Conservation (phyloP, 257 asterid species). For the Phtheirospermum japonicum region DNA sequence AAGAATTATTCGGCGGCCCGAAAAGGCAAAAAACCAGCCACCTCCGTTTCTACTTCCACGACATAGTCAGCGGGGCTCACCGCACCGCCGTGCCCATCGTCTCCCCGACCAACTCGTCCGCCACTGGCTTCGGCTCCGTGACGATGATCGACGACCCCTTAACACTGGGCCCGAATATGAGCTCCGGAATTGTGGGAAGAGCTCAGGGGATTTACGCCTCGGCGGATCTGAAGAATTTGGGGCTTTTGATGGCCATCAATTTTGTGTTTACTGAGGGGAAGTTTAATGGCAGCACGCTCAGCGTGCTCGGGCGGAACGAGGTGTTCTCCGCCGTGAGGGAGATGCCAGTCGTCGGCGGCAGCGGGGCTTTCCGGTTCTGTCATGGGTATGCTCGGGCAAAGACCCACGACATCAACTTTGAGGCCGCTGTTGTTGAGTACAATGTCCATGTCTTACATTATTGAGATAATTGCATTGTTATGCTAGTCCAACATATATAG, state of each 20-base stretch:
- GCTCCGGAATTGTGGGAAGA: not conserved
- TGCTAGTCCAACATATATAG: too few relatives aligned
- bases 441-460: not conserved
- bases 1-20: too few relatives aligned
- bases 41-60: not conserved
- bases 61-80: not conserved
- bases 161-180: not conserved
- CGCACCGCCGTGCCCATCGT: not conserved
- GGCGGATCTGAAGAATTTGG: not conserved
- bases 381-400: not conserved
- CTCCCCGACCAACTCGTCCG: not conserved
- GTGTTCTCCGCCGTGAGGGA: not conserved
- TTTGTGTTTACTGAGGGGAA: not conserved
- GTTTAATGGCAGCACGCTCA: not conserved
- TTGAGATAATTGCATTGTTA: not conserved
- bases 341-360: not conserved
- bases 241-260: not conserved
- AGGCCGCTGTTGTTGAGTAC: not conserved
- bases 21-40: too few relatives aligned
- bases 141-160: not conserved
- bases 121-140: not conserved
- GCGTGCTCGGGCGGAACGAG: not conserved
- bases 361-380: not conserved
- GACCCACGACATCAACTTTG: not conserved
- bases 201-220: not conserved